Evolutionary conservation across 352 stramenopile species (phyloP).

Genomic region (Aphanomyces stellatus): DNA sequence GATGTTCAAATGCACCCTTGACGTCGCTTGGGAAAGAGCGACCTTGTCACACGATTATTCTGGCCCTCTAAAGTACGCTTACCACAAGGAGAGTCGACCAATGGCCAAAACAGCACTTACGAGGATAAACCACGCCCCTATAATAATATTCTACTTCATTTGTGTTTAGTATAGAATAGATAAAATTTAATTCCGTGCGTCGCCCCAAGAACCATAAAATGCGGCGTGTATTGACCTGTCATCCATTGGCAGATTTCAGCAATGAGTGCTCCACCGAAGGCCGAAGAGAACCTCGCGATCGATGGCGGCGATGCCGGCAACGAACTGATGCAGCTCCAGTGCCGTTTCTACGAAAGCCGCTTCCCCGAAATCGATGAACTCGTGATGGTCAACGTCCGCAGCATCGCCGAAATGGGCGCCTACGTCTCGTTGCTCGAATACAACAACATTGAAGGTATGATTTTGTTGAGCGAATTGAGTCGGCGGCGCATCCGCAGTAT

Average conservation of each 20-base stretch:
- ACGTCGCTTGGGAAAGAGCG: not conserved
- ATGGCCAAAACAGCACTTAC: not conserved
- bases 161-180: not conserved
- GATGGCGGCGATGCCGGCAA: slow-evolving; percentile 18
- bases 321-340: slow-evolving; percentile 76
- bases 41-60: slow-evolving; percentile 1
- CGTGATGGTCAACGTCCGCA: slow-evolving; percentile 93
- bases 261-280: slow-evolving; percentile 4
- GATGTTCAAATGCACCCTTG: not conserved
- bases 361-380: slow-evolving; percentile 98
- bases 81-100: not conserved
- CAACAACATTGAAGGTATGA: slow-evolving; percentile 99
- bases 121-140: not conserved
- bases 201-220: not conserved
- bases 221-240: not conserved
- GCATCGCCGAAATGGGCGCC: slow-evolving; percentile 99
- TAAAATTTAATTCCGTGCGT: not conserved
- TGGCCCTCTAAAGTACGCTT: not conserved
- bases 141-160: not conserved
- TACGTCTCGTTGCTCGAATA: slow-evolving; percentile 99
- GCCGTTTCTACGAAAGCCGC: slow-evolving; percentile 88
- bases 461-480: slow-evolving; percentile 98
- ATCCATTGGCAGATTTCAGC: slow-evolving; percentile 5
- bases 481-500: slow-evolving; percentile 98
- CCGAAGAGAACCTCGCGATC: not conserved